Base-by-base conservation (phyloP, 345 rosid genomes). In the Carallia pectinifolia region DNA sequence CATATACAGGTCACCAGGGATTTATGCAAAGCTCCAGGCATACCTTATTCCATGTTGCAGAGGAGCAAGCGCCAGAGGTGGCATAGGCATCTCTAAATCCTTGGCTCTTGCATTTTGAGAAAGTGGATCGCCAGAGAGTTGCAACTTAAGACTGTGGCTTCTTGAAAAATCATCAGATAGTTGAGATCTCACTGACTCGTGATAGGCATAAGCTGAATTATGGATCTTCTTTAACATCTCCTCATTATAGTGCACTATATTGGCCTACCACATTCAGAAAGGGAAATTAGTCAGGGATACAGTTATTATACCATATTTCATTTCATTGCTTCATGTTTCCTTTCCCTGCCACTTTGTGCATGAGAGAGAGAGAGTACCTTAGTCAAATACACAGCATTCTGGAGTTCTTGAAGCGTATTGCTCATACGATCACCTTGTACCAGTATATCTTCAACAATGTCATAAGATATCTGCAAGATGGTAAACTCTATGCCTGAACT, bases 81-180 rank as follows among this genome's bases (percentile, higher is more conserved):
- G 96, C 96, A 88, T 89, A 54, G 94, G 98, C 93, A 93, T 83
- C 79, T 89, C 97, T 65, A 84, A 74, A 84, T 93, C 97, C 74
- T 81, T 75, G 33, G 70, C 61, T 67, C 82, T 80, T 40, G 86
- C 64, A 79, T 79, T 76, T 39, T 76, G 79, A 52, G 89, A 84
- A 54, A 74, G 67, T 19, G 69, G 68, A 40, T 65, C 60, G 23
- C 72, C 67, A 52, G 84, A 67, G 61, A 59, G 56, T 64, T 71
- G 79, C 72, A 82, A 63, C 59, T 76, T 62, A 53, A 67, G 72
- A 55, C 36, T 33, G 38, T 65, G 47, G 56, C 80, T 80, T 60
- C 81, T 77, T 8, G 83, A 73, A 58, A 76, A 59, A 64, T 76
- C 68, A 72, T 83, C 71, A 31, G 88, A 71, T 67, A 82, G 78